Conservation (phyloP, 345 rosid genomes). For the Populus tremula region DNA sequence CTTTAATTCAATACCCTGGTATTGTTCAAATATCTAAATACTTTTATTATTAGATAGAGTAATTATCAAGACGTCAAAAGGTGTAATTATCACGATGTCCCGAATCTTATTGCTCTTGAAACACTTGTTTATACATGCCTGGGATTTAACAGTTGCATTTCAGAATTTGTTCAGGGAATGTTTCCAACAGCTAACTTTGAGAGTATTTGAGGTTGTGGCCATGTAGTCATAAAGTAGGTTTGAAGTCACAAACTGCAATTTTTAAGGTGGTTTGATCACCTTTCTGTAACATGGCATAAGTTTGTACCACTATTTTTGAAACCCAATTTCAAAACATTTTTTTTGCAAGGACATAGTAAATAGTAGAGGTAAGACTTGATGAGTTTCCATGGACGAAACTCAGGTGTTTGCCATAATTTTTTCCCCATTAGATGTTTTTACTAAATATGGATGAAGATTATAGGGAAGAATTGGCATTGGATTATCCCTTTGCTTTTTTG, state of each 20-base stretch:
- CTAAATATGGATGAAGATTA: neutral
- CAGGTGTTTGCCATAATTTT: neutral
- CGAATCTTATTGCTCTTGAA: neutral
- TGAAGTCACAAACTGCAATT: neutral
- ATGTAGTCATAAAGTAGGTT: neutral
- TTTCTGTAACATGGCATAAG: neutral
- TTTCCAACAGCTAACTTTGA: neutral
- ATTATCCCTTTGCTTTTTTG: neutral
- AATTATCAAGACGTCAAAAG: neutral
- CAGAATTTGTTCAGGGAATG: neutral
- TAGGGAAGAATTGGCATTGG: neutral
- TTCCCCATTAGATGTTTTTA: neutral
- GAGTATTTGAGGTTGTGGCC: neutral
- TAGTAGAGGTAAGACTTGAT: neutral
- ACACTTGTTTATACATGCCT: neutral
- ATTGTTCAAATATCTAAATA: constrained; percentile 10
- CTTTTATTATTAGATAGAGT: neutral
- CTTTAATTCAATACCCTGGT: constrained; percentile 84
- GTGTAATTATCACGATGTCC: neutral
- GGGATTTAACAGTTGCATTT: neutral
- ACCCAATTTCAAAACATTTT: neutral
- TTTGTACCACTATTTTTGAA: neutral
- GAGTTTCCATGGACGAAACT: neutral
- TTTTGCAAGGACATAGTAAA: neutral
- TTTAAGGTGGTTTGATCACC: neutral